A percentile compares a stretch with the other conserved stretches of the same genome.
Evolutionary conservation across 768 basidiomycete genomes (phyloP).

Genomic region (Tylopilus sp.): DNA sequence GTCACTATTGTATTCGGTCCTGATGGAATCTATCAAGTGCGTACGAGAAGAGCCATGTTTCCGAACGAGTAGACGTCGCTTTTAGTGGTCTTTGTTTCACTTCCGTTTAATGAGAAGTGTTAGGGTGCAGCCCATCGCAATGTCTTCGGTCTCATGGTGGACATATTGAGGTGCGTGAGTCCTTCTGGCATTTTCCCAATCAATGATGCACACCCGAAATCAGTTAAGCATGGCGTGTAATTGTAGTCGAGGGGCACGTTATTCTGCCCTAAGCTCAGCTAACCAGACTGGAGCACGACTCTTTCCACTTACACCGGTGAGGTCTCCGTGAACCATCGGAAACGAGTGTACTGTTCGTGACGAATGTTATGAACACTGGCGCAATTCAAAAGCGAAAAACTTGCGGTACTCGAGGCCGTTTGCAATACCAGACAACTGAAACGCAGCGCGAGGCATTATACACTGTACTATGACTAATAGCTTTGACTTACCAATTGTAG

Average conservation of each 20-base stretch:
- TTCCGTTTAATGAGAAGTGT: neutral
- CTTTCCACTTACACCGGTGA: neutral
- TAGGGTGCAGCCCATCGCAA: conserved; percentile 5
- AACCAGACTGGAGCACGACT: neutral
- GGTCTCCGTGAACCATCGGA: neutral
- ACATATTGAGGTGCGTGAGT: neutral
- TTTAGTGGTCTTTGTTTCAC: neutral
- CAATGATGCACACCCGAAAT: neutral
- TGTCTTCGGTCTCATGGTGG: conserved; percentile 2
- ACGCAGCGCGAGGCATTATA: neutral
- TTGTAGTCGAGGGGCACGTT: neutral
- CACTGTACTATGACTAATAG: neutral
- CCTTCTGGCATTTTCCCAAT: neutral
- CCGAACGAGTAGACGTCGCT: conserved; percentile 1
- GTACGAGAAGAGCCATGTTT: neutral
- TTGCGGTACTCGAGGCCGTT: neutral
- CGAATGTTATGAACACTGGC: neutral
- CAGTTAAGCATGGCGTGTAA: neutral
- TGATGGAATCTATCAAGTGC: neutral
- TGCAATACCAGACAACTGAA: neutral
- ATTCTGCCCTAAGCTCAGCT: neutral
- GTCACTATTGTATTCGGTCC: neutral
- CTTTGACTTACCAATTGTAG: neutral
- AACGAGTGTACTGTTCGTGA: neutral
- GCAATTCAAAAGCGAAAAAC: neutral